phyloP scores from a whole-genome alignment of 2,329 filamentous ascomycete species.

The Diaporthe eres region DNA sequence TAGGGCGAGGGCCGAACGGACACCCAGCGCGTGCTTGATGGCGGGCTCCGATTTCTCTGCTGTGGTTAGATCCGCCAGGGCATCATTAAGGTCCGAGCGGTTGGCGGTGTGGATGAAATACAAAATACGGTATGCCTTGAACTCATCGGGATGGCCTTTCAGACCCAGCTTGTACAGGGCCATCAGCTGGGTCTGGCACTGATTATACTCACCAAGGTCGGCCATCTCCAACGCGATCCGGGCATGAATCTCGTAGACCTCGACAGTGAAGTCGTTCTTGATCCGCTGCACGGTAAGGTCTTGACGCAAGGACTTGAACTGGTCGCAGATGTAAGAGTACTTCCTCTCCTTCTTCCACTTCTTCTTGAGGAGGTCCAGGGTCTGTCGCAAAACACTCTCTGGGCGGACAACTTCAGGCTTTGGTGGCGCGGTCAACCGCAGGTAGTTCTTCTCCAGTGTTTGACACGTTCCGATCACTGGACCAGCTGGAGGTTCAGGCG shows the following conservation, averaged over 20 bases:
- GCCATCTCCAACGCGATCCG: constrained; percentile 98
- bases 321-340: constrained; percentile 98
- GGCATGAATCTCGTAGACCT: constrained; percentile 97
- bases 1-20: constrained; percentile 90
- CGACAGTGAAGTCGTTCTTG: constrained; percentile 95
- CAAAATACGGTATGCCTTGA: constrained; percentile 99
- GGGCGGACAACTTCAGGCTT: constrained; percentile 92
- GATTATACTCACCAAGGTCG: constrained; percentile 99
- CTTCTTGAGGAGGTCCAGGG: constrained; percentile 89
- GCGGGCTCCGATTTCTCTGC: constrained; percentile 90
- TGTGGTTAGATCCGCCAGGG: constrained; percentile 97
- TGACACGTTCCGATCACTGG: constrained; percentile 91
- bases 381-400: constrained; percentile 82
- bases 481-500: constrained; percentile 69
- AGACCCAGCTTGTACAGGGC: constrained; percentile 89
- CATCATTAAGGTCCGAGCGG: constrained; percentile 97
- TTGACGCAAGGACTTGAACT: constrained; percentile 98
- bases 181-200: constrained; percentile 98
- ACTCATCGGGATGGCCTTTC: constrained; percentile 92
- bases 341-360: constrained; percentile 96
- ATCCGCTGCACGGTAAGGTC: constrained; percentile 98
- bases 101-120: constrained; percentile 99
- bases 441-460: constrained; percentile 91
- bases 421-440: constrained; percentile 91
- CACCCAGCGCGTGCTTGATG: constrained; percentile 91